Conservation (phyloP, 1,284 basidiomycete species). For the Wolfiporia cocos region DNA sequence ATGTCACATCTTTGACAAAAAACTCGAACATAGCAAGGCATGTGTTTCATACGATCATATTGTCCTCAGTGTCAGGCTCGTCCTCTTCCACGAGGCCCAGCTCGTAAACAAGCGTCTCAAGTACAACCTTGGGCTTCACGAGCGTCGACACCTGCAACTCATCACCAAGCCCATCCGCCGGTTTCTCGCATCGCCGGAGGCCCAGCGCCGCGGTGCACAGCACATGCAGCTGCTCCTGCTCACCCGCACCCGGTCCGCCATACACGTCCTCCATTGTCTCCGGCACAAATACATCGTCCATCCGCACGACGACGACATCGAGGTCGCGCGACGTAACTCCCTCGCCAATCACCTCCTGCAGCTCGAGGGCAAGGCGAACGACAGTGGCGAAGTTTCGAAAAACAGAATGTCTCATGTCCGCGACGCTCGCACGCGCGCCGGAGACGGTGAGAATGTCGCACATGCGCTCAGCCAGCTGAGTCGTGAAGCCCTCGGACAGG, state of each 20-base stretch:
- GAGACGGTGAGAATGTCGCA: slow-evolving; percentile 15
- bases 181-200: slow-evolving; percentile 21
- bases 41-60: no score
- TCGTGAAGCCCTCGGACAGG: slow-evolving; percentile 15
- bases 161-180: slow-evolving; percentile 15
- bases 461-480: slow-evolving; percentile 17
- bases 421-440: slow-evolving; percentile 10
- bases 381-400: slow-evolving; percentile 14
- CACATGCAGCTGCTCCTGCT: slow-evolving; percentile 15
- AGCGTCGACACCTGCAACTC: slow-evolving; percentile 17
- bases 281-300: slow-evolving; percentile 35
- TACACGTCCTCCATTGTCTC: slow-evolving; percentile 7
- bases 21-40: no score
- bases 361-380: slow-evolving; percentile 23
- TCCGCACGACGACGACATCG: slow-evolving; percentile 36
- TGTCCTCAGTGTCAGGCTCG: slow-evolving; percentile 1
- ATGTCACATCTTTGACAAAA: no score
- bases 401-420: slow-evolving; percentile 5
- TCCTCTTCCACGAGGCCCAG: slow-evolving; percentile 17
- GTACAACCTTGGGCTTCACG: slow-evolving; percentile 33
- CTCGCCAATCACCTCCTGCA: slow-evolving; percentile 52
- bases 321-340: slow-evolving; percentile 34
- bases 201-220: slow-evolving; percentile 35
- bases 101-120: slow-evolving; percentile 22
- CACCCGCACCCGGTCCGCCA: neutral